Evolutionary conservation across 2,329 filamentous ascomycete species (phyloP), one percentile per base, ranked within the genome.

Genomic region (Raffaelea arxii): DNA sequence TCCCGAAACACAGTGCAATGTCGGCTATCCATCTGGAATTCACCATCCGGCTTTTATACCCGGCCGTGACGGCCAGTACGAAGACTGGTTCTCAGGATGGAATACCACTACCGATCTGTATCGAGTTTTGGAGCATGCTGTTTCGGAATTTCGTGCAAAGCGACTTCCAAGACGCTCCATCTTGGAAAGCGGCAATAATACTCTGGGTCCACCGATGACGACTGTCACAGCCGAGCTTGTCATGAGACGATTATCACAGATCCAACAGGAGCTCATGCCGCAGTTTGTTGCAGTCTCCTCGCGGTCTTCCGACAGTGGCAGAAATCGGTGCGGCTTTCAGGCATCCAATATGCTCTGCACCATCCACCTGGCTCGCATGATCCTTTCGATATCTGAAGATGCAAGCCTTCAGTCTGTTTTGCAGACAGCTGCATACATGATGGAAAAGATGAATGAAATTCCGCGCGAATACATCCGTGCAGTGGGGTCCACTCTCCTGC

Each of bases 311-410:
- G 43, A 45, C 35, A 45, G 43, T 14, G 43, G 43, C 6, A 39
- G 43, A 35, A 45, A 45, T 12, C 43, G 43, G 14, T 45, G 43
- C 12, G 36, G 43, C 21, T 45, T 45, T 11, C 43, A 45, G 23
- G 43, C 32, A 4, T 35, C 43, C 36, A 45, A 45, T 19, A 45
- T 45, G 11, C 35, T 45, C 5, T 39, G 32, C n/a, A 45, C 43
- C 2, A 32, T 44, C 9, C 35, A 38, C 27, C 9, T 30, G 27
- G 27, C 27, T 9, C 27, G 27, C 10, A 32, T 32, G 27, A 32
- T 32, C 27, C 27, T 32, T 9, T 9, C 27, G 10, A 32, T 32
- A 9, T 32, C 27, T 16, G 27, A 32, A 16, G 27, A 32, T 16
- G 27, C 27, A 9, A 32, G 10, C 16, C 27, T 32, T 9, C 10